Evolutionary conservation across 208 protist species (phyloP), one percentile per base, ranked within the genome.

Genomic region (Novymonas esmeraldas): DNA sequence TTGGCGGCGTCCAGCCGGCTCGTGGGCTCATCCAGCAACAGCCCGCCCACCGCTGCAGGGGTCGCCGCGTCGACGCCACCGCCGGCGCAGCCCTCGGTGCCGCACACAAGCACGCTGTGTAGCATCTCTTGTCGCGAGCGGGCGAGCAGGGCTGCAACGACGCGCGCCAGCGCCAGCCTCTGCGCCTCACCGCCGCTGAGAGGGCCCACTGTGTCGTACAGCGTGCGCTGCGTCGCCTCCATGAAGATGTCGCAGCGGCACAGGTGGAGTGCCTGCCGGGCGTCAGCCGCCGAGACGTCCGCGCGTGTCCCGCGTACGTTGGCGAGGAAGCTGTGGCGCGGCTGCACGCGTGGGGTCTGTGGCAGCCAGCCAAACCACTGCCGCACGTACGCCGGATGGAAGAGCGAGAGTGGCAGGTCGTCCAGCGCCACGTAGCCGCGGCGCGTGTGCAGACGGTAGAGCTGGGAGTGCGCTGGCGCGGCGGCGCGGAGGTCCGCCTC

Each of bases 181-280:
- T 99, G 97, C 61, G 82, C 89, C 78, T 98, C 91, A 3, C 97
- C 97, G 16, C 87, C 84, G 39, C 85, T 95, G 2, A 98, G 58
- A 1, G 63, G 66, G 6, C 87, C 90, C 9, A 84, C 73, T 4
- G 5, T 44, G 33, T 72, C 85, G 46, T 82, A 34, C 28, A 87
- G 66, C 7, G 51, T 80, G 73, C 33, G 80, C 74, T 28, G 62
- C 7, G n/a, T 60, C 6, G 66, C 41, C 18, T 68, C 26, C 36
- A 91, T 70, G 50, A 93, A 89, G 20, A 72, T 59, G n/a, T 64
- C 45, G 46, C 84, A 87, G 5, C 62, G 41, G 58, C 87, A 89
- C 44, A 81, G 7, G 28, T 75, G 45, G n/a, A 84, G 68, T 1
- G 84, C 89, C 20, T 20, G 29, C 22, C 59, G 42, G n/a, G 86